A percentile compares a stretch with the other conserved stretches of the same genome.
Evolutionary conservation across 169 alveolate genomes (phyloP).

Genomic region (Plasmodium yoelii): DNA sequence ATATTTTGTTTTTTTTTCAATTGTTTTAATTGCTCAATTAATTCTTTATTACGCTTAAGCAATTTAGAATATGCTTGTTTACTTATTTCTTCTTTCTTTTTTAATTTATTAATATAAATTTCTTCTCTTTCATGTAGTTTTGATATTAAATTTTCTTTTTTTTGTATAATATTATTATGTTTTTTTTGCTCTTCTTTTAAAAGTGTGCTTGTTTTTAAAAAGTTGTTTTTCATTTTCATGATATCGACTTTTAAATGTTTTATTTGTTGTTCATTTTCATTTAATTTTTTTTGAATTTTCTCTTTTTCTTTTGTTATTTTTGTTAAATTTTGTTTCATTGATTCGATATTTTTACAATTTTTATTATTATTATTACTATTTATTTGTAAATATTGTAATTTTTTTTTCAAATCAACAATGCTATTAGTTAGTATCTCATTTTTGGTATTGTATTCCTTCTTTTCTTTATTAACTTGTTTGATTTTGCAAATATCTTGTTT

Average conservation of each 20-base stretch:
- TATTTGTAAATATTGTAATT: conserved; percentile 29
- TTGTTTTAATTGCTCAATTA: conserved; percentile 47
- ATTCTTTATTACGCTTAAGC: conserved; percentile 47
- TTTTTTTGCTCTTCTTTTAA: conserved; percentile 58
- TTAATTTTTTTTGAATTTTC: conserved; percentile 57
- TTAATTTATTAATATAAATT: conserved; percentile 38
- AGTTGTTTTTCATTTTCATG: conserved; percentile 47
- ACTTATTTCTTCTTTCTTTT: conserved; percentile 67
- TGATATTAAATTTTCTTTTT: conserved; percentile 50
- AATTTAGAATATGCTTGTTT: conserved; percentile 67
- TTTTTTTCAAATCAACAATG: conserved; percentile 31
- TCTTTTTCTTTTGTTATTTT: conserved; percentile 56
- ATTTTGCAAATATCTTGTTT: conserved; percentile 43
- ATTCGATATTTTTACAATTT: conserved; percentile 37
- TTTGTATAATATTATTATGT: conserved; percentile 48
- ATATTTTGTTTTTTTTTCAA: conserved; percentile 21
- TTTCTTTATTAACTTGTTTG: conserved; percentile 37
- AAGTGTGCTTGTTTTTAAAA: conserved; percentile 48
- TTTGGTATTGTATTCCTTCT: conserved; percentile 54
- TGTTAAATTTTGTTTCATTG: conserved; percentile 37
- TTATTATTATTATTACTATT: conserved; percentile 37
- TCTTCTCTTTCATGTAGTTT: conserved; percentile 67
- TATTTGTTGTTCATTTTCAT: conserved; percentile 52
- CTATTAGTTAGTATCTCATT: conserved; percentile 47
- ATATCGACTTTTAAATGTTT: conserved; percentile 66